A percentile compares a stretch with the other conserved stretches of the same genome.
Evolutionary conservation across 305 asterid genomes (phyloP).

Genomic region (Fraxinus ornus): DNA sequence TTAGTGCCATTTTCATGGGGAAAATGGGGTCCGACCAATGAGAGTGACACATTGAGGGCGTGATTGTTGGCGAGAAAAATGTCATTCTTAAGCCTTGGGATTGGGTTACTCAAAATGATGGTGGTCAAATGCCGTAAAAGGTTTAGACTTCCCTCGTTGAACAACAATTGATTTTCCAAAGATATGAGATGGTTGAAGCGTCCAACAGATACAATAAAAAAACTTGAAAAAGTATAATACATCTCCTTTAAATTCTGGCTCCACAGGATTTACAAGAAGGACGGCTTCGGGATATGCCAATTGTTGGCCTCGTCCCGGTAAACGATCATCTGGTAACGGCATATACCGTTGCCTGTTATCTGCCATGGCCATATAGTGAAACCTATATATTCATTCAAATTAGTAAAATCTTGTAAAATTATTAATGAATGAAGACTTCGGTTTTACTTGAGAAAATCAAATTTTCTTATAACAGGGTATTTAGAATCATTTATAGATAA

Average conservation of each 20-base stretch:
- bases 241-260: constrained; percentile 75
- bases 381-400: constrained; percentile 34
- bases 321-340: constrained; percentile 72
- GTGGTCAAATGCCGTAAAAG: neutral
- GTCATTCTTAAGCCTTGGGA: neutral
- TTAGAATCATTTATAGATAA: neutral
- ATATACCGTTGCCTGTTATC: constrained; percentile 63
- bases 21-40: neutral
- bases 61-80: neutral
- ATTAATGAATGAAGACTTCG: neutral
- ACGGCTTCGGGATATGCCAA: constrained; percentile 78
- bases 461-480: neutral
- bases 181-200: neutral
- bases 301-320: constrained; percentile 55
- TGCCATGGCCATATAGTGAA: constrained; percentile 64
- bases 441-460: neutral
- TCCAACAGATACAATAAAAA: neutral
- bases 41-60: neutral
- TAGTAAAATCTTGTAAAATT: neutral
- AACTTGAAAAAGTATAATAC: constrained; percentile 24
- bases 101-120: neutral
- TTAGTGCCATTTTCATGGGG: neutral
- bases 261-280: constrained; percentile 63
- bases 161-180: neutral
- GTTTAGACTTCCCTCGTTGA: neutral